Base-by-base conservation (phyloP, 106 monocot genomes). In the Allium cepa region DNA sequence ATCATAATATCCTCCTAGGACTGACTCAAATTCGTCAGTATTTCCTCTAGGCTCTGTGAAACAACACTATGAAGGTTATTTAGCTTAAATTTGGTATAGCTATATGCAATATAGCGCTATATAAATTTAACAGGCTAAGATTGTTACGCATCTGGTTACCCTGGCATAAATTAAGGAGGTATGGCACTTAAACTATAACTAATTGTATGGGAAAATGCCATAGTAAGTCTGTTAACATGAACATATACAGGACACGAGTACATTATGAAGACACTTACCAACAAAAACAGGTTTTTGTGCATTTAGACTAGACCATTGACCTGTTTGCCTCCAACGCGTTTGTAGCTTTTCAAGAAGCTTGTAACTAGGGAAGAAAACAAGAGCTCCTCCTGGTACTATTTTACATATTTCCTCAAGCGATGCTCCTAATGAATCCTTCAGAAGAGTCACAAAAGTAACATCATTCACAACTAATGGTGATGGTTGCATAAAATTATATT, bases 321-420 rank as follows among this genome's bases (percentile, higher is more conserved):
- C 92, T 17, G 99, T 99, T 62, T 87, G 83, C 79, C 59, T 75
- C 99, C 99, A 99, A 17, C 99, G 89, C 53, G n/a, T 59, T 26
- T 67, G 78, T 36, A 99, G 79, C 76, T 99, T 99, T 56, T 99
- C 92, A 46, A 99, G 60, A 72, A 99, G 69, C 70, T 99, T 99
- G 72, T 99, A 99, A 67, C 99, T 99, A 28, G 99, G 92, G 50
- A 99, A 93, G 72, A 99, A 99, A 55, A 99, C 83, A 65, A 99
- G 90, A 68, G 89, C 83, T 55, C 99, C 99, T 50, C 85, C 85
- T 53, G 99, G 99, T 59, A 92, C 87, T 69, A 84, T 70, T 72
- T 87, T 90, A 63, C 84, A 93, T 50, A 99, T 99, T 77, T 92
- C 93, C 65, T 99, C 99, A 18, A 99, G 71, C 10, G 99, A 75